Conservation (phyloP, 345 rosid species). For the Pugionium dolabratum region DNA sequence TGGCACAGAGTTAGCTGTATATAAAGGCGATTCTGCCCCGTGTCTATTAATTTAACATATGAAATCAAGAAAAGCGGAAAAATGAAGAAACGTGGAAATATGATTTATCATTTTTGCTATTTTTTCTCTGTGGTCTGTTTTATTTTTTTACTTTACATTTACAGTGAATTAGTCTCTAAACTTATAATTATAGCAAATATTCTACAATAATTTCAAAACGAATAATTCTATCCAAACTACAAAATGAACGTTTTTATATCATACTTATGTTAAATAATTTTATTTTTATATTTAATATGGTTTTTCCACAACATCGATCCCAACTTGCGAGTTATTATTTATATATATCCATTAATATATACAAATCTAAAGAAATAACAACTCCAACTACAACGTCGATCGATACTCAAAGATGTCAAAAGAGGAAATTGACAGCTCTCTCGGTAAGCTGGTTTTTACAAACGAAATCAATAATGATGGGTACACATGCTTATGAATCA, state of each 20-base stretch:
- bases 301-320: constrained; percentile 10
- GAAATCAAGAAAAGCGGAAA: not conserved
- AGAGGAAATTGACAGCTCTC: constrained; percentile 8
- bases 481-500: constrained; percentile 1
- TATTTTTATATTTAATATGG: not conserved
- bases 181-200: too few species aligned
- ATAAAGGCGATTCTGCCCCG: constrained; percentile 33
- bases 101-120: too few species aligned
- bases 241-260: too few species aligned
- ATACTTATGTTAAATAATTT: too few species aligned
- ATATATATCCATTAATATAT: constrained; percentile 1
- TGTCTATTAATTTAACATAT: not conserved
- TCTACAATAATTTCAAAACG: too few species aligned
- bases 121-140: too few species aligned
- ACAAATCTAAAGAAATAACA: constrained; percentile 6
- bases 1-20: constrained; percentile 8
- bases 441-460: not conserved
- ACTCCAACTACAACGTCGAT: constrained; percentile 20
- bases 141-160: too few species aligned
- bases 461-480: constrained; percentile 9
- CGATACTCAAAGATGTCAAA: constrained; percentile 1
- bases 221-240: too few species aligned
- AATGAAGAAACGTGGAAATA: not conserved
- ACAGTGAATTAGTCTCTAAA: too few species aligned
- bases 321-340: constrained; percentile 10